Base-by-base conservation (phyloP, 139 green algal species). In the Closterium sp. region DNA sequence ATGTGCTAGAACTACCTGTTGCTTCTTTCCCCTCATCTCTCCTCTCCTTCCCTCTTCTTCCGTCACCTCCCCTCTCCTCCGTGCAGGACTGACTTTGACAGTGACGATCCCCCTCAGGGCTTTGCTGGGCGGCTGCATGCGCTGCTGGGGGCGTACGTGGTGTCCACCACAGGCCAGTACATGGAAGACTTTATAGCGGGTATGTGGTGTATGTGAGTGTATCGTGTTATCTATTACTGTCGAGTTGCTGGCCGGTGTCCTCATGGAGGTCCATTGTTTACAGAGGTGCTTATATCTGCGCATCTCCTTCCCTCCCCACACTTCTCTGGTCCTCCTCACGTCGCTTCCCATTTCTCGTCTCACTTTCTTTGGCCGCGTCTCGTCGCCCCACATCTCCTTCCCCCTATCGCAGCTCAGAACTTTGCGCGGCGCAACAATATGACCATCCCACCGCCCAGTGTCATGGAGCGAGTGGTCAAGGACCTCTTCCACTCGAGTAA, bases 391-490 rank as follows among this genome's bases (percentile, higher is more conserved):
- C 85, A 24, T 79, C 19, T 79, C 62, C 2, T 79, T 24, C 62
- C 17, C 62, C 17, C 62, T 10, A 19, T 79, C 62, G 10, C 62
- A 79, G 62, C 62, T 79, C 62, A 79, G 62, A 79, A 79, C 62
- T 79, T 79, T 79, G 62, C 62, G 62, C 62, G 62, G 62, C 62
- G 62, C 62, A 79, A 79, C 62, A 86, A 90, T 10, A 90, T 90
- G 88, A 62, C 88, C 17, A 62, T 90, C 27, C 88, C 88, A 0
- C 88, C 88, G 29, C 28, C 62, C 27, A 86, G 38, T 31, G 88
- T 90, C 17, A 90, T 90, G 70, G 38, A 90, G 70, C 88, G 88
- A 85, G 88, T 90, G n/a, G 27, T 90, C 1, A 90, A 90, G 28
- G 88, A 90, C 88, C 88, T 90, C 70, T 90, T 90, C 30, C 70